Conservation (phyloP, 805 yeast genomes). For the Saturnispora saitoi region DNA sequence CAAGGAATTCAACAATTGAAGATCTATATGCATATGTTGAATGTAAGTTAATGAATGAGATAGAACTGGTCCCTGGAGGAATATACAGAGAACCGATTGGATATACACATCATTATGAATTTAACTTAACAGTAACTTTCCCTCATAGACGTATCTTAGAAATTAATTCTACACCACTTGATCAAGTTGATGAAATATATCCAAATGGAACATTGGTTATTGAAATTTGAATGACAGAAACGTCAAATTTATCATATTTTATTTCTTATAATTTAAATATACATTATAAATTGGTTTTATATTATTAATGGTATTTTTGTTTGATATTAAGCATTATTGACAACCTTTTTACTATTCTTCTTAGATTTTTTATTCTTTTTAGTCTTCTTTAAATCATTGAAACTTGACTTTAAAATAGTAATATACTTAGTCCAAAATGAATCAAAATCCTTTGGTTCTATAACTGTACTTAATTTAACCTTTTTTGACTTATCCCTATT, state of each 20-base stretch:
- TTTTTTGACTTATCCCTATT: constrained; percentile 40
- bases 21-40: constrained; percentile 71
- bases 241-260: neutral
- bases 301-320: neutral
- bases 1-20: constrained; percentile 38
- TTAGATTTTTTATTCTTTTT: constrained; percentile 56
- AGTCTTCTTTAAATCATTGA: constrained; percentile 71
- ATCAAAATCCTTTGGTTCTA: constrained; percentile 51
- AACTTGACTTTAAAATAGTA: constrained; percentile 58
- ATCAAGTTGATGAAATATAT: constrained; percentile 40
- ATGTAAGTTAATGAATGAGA: constrained; percentile 25
- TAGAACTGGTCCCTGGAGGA: constrained; percentile 27
- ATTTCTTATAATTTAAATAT: neutral
- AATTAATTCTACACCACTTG: constrained; percentile 26
- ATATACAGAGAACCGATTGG: constrained; percentile 17
- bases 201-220: constrained; percentile 51
- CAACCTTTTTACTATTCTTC: constrained; percentile 11
- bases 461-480: constrained; percentile 64
- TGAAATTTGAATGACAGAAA: neutral
- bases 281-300: neutral
- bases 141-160: constrained; percentile 41
- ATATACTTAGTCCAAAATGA: constrained; percentile 73
- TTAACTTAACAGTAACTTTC: constrained; percentile 45
- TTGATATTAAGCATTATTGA: neutral
- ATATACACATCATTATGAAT: constrained; percentile 40